These are phyloP conservation scores for Hortaea werneckii DNA, from an alignment of 2,329 filamentous ascomycete species.

Conservation along the genomic window DNA sequence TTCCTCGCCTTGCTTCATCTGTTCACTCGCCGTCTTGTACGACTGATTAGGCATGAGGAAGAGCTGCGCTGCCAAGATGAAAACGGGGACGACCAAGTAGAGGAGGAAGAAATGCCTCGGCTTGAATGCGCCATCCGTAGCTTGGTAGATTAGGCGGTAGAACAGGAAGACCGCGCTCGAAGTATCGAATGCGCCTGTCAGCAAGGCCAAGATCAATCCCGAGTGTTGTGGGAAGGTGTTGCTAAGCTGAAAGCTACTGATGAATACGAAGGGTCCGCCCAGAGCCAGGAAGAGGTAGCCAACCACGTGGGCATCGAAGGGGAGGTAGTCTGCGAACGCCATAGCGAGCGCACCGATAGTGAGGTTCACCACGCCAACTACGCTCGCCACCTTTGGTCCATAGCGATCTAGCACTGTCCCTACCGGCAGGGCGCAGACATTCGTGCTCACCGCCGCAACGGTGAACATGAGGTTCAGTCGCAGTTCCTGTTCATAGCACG, in stretches of 20 bases:
- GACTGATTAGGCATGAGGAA: conserved; percentile 38
- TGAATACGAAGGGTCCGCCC: conserved; percentile 41
- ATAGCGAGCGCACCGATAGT: conserved; percentile 59
- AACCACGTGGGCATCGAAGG: conserved; percentile 55
- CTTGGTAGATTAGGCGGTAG: conserved; percentile 39
- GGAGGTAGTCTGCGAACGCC: conserved; percentile 51
- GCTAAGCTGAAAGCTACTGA: conserved; percentile 41
- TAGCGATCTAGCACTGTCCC: conserved; percentile 76
- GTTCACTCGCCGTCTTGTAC: conserved; percentile 58
- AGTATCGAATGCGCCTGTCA: conserved; percentile 42
- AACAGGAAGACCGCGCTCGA: conserved; percentile 35
- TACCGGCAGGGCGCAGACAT: conserved; percentile 73
- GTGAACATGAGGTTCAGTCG: conserved; percentile 84
- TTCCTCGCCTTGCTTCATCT: conserved; percentile 61
- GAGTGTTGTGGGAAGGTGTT: conserved; percentile 41
- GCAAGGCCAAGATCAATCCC: conserved; percentile 37
- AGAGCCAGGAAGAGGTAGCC: conserved; percentile 40
- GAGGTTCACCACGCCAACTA: conserved; percentile 60
- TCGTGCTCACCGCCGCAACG: conserved; percentile 75
- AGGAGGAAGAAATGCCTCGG: conserved; percentile 39
- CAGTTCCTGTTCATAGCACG: conserved; percentile 50
- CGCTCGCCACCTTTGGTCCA: conserved; percentile 65
- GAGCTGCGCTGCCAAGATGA: conserved; percentile 34
- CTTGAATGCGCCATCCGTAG: conserved; percentile 30
- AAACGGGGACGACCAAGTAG: conserved; percentile 36